Evolutionary conservation across 2,329 filamentous ascomycete genomes (phyloP).

Genomic region (Colletotrichum zoysiae): DNA sequence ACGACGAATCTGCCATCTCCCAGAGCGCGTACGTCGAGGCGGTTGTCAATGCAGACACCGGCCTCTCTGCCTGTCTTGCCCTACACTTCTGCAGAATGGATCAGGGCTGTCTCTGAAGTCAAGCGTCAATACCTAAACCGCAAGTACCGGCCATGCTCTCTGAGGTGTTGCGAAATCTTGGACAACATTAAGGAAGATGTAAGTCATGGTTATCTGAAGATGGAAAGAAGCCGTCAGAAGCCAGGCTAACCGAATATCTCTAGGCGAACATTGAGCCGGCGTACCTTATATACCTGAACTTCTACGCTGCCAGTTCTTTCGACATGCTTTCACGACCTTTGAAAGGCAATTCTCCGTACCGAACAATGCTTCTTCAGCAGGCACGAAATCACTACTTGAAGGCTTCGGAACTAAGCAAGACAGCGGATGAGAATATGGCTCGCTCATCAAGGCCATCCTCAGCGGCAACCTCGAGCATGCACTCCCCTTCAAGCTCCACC

Average conservation of each 20-base stretch:
- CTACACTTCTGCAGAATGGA: conserved; percentile 64
- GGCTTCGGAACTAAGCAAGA: conserved; percentile 61
- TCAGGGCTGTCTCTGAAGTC: conserved; percentile 62
- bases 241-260: conserved; percentile 36
- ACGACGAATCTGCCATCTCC: conserved; percentile 41
- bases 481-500: conserved; percentile 62
- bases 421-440: conserved; percentile 59
- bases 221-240: neutral
- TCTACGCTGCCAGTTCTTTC: conserved; percentile 71
- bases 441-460: conserved; percentile 57
- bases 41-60: conserved; percentile 43
- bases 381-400: conserved; percentile 65
- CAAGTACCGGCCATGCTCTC: conserved; percentile 66
- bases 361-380: conserved; percentile 62
- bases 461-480: conserved; percentile 53
- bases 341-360: conserved; percentile 59
- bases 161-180: conserved; percentile 66
- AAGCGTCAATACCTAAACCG: conserved; percentile 66
- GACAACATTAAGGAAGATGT: conserved; percentile 61
- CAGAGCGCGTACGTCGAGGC: conserved; percentile 45
- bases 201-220: conserved; percentile 45
- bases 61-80: conserved; percentile 52
- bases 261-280: conserved; percentile 62
- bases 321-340: conserved; percentile 68
- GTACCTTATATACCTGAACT: conserved; percentile 70